Evolutionary conservation across 495 filamentous ascomycete species (phyloP), one percentile per base, ranked within the genome.

Genomic region (Elaphomyces granulatus): DNA sequence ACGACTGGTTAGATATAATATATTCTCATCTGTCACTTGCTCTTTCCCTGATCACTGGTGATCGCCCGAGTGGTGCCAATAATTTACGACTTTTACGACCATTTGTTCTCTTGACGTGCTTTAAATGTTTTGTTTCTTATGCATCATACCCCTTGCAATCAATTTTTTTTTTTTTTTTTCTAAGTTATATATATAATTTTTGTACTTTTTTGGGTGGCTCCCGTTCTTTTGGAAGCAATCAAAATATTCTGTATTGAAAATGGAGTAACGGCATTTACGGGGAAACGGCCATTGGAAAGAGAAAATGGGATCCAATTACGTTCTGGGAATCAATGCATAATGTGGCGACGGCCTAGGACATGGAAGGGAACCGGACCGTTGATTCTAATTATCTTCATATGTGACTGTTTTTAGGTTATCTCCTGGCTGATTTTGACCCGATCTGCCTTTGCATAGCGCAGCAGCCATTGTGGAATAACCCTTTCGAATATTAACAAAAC

Each of bases 1-100:
- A 65, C 65, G 7, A 56, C 64, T 45, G 64, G 62, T 49, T 67
- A 51, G 56, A n/a, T n/a, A n/a, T n/a, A n/a, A n/a, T n/a, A n/a
- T n/a, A n/a, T n/a, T n/a, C n/a, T n/a, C n/a, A n/a, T n/a, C n/a
- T n/a, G n/a, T n/a, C n/a, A n/a, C n/a, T 37, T 43, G 36, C 34
- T 36, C 38, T 32, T 43, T 18, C 28, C 34, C 45, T 41, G 42
- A 36, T 36, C 40, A 35, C 41, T 26, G 26, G 23, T n/a, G n/a
- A n/a, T 36, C 26, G 31, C 32, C 36, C 44, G 38, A 37, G 38
- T 37, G 34, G 45, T 35, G 42, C 35, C 45, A 42, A 52, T 36
- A 45, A 50, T 35, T 59, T 21, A 55, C 47, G 44, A 49, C n/a
- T n/a, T 46, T 32, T 36, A 20, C 36, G 34, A 41, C 40, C 45